Percentiles rank a stretch among this genome's conserved stretches.
Evolutionary conservation across 331 rosid genomes (phyloP).

Genomic region (Rosa hybrid): DNA sequence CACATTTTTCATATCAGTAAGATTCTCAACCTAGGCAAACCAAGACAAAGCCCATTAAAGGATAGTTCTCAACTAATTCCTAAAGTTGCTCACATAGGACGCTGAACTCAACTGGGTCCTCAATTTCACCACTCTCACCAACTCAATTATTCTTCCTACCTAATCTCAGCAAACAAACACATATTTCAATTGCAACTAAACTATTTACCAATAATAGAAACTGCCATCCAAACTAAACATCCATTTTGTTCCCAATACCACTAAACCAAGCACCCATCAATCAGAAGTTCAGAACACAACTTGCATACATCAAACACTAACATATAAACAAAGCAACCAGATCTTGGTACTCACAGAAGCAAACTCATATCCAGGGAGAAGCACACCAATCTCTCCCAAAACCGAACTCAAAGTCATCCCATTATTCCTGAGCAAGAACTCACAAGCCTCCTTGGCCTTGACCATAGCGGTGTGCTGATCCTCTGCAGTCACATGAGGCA

Average conservation of each 20-base stretch:
- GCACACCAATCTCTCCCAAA: constrained; percentile 51
- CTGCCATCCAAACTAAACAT: neutral
- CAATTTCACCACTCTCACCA: neutral
- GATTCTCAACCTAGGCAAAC: neutral
- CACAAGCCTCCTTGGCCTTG: constrained; percentile 74
- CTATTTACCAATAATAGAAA: too few relatives aligned
- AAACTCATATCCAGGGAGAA: constrained; percentile 85
- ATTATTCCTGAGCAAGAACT: constrained; percentile 47
- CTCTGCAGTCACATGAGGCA: constrained; percentile 93
- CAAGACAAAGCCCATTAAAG: neutral
- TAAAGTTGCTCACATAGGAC: constrained; percentile 5
- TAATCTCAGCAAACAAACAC: neutral
- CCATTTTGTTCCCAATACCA: neutral
- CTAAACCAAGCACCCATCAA: neutral
- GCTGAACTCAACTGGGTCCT: neutral
- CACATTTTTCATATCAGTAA: neutral
- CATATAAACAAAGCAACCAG: constrained; percentile 4
- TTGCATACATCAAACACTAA: neutral
- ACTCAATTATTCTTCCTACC: neutral
- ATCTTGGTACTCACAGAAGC: constrained; percentile 75
- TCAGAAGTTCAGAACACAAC: neutral
- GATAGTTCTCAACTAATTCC: neutral
- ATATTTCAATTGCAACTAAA: neutral
- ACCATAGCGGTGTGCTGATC: constrained; percentile 76
- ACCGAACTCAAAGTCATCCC: constrained; percentile 55